Conservation (phyloP, 164 flowering plant species). For the Aristolochia californica region DNA sequence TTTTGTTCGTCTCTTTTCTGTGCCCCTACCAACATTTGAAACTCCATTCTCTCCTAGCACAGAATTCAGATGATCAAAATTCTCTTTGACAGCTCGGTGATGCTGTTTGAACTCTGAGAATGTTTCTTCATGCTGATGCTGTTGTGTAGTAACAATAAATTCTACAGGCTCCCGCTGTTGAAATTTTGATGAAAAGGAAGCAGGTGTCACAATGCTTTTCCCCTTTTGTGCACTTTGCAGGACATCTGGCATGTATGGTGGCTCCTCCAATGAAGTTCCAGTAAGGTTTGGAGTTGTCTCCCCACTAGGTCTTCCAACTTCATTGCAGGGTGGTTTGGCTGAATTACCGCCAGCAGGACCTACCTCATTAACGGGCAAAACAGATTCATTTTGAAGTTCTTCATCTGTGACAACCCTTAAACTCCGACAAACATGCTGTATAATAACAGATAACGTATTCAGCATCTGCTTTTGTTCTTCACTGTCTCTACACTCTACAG, state of each 20-base stretch:
- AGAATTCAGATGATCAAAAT: neutral
- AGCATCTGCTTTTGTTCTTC: conserved; percentile 30
- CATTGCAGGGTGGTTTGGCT: neutral
- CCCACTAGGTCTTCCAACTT: conserved; percentile 3
- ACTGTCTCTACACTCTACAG: conserved; percentile 19
- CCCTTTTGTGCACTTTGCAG: conserved; percentile 19
- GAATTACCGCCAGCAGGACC: conserved; percentile 16
- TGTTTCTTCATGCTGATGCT: conserved; percentile 20
- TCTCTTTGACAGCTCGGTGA: conserved; percentile 21
- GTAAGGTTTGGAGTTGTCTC: conserved; percentile 12
- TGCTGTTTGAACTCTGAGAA: conserved; percentile 17
- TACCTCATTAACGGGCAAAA: conserved; percentile 16
- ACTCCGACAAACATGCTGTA: conserved; percentile 37
- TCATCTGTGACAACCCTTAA: conserved; percentile 39
- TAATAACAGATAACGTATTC: conserved; percentile 31
- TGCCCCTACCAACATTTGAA: conserved; percentile 31
- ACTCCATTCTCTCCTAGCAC: conserved; percentile 16
- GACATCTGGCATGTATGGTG: conserved; percentile 16
- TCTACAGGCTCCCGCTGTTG: conserved; percentile 19
- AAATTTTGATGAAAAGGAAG: conserved; percentile 13
- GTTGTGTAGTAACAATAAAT: conserved; percentile 24
- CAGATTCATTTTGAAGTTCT: conserved; percentile 41
- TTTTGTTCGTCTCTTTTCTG: conserved; percentile 54
- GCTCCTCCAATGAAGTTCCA: conserved; percentile 17
- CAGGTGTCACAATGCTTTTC: conserved; percentile 3